Evolutionary conservation across 176 grass and related monocot species (phyloP), one percentile per base, ranked within the genome.

Genomic region (Tillandsia leiboldiana): DNA sequence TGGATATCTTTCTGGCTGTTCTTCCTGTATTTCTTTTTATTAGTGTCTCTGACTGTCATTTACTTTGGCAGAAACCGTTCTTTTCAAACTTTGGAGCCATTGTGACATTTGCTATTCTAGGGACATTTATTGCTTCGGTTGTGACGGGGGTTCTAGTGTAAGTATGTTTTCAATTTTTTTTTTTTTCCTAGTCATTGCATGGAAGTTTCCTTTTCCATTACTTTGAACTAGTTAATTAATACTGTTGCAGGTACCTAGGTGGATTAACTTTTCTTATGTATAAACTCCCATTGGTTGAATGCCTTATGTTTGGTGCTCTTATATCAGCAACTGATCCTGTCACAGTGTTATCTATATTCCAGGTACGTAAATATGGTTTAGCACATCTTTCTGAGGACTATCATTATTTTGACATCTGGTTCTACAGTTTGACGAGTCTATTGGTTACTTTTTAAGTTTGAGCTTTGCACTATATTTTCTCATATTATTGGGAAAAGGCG

Each of bases 301-400:
- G 94, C 62, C 84, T 97, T 66, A 93, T 97, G 94, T 97, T 97
- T 12, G 94, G 94, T 68, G 84, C 94, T 65, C 86, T 97, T 59
- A 97, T 97, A 83, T 97, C 94, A 67, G 94, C 94, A 63, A 97
- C 94, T 48, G 94, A 97, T 83, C 94, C 94, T 83, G 94, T 97
- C 58, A 97, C 94, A 47, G 94, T 97, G 70, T 76, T 97, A 77
- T 97, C 94, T 27, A 97, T 97, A 84, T 97, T 97, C 70, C 94
- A 97, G 87, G 94, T 97, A 12, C 79, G 20, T 83, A 53, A 9
- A 24, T 81, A 52, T 48, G 22, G 15, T 70, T 51, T 50, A 1
- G 61, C 77, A 48, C 33, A 14, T 33, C 49, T 72, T 64, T 78
- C 64, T 20, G 24, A 24, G 15, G 59, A 42, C 13, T 29, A 27